A percentile compares a stretch with the other conserved stretches of the same genome.
These are phyloP conservation scores for Seminavis robusta DNA, from an alignment of 108 stramenopile genomes.

Conservation along the genomic window DNA sequence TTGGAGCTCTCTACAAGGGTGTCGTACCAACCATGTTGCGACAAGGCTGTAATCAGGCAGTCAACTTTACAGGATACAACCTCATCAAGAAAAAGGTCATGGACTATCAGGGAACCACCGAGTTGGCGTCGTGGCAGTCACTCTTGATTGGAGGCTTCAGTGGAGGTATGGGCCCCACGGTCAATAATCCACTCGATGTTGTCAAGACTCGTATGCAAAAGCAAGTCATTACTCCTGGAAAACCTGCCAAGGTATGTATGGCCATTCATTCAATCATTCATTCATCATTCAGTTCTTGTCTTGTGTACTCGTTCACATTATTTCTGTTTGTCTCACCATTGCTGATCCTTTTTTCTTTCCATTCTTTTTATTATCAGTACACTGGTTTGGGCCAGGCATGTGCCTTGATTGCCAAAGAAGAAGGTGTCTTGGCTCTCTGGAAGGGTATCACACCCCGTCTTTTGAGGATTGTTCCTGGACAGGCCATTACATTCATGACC, in stretches of 20 bases:
- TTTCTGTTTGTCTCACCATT: too few species aligned
- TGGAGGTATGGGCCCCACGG: slow-evolving; percentile 92
- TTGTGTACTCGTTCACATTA: too few species aligned
- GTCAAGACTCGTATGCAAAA: slow-evolving; percentile 94
- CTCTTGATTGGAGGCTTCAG: slow-evolving; percentile 91
- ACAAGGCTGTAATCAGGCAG: slow-evolving; percentile 98
- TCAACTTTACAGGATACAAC: slow-evolving; percentile 95
- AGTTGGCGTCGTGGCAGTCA: slow-evolving; percentile 82
- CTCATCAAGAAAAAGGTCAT: slow-evolving; percentile 61
- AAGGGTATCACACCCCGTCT: slow-evolving; percentile 95
- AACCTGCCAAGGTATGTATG: slow-evolving; percentile 74
- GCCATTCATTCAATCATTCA: too few species aligned
- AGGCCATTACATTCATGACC: slow-evolving; percentile 98
- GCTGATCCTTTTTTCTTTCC: too few species aligned
- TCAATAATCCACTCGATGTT: slow-evolving; percentile 87
- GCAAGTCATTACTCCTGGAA: slow-evolving; percentile 80
- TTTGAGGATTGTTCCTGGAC: slow-evolving; percentile 94
- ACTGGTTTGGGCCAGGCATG: slow-evolving; percentile 81
- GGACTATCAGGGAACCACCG: slow-evolving; percentile 27
- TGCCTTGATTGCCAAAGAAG: slow-evolving; percentile 85
- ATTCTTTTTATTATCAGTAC: slow-evolving; percentile 48
- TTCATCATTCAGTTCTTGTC: too few species aligned
- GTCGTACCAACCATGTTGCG: slow-evolving; percentile 94
- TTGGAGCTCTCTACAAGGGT: slow-evolving; percentile 91
- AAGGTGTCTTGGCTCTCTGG: slow-evolving; percentile 91